Base-by-base conservation (phyloP, 2,329 filamentous ascomycete genomes). In the Juglanconis juglandina region DNA sequence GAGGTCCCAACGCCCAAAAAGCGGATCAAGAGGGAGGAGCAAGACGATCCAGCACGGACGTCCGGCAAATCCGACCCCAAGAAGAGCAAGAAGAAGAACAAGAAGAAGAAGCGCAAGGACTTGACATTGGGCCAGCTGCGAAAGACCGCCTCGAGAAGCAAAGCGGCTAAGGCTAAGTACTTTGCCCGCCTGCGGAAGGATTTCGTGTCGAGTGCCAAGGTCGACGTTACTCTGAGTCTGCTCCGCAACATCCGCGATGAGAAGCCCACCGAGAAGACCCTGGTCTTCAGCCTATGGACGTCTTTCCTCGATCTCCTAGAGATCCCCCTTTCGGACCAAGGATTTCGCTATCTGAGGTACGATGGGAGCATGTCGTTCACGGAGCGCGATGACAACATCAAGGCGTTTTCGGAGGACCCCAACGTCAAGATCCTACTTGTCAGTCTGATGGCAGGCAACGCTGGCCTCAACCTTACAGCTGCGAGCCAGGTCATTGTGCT, bases 401-500 rank as follows among this genome's bases (percentile, higher is more conserved):
- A 84, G 37, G 79, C 83, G 17, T 92, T 92, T 71, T 73, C 67
- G 4, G 83, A 88, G 50, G 74, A 83, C 4, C 57, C 35, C 10
- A 72, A 78, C 0, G 71, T 81, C 37, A 79, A 82, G 68, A 79
- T 92, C 69, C 89, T 93, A 81, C 79, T 93, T 3, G 83, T 92
- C 3, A 91, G 87, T 1, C 78, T 92, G 53, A 91, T 90, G 67
- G 89, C 90, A 3, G 90, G 90, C 17, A 92, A 92, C 67, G 86
- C 91, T 0, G 92, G 92, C 2, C 81, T 96, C 50, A 96, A 96
- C 68, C 81, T 96, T 17, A 90, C 88, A 44, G 85, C 86, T 24
- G 92, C 92, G 0, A 91, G 86, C 3, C 88, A 91, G 65, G 90
- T 96, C 65, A 90, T 96, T 71, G 88, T 96, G 63, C 84, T 96